phyloP scores from a whole-genome alignment of 306 rosid species.

The Medicago lupulina region DNA sequence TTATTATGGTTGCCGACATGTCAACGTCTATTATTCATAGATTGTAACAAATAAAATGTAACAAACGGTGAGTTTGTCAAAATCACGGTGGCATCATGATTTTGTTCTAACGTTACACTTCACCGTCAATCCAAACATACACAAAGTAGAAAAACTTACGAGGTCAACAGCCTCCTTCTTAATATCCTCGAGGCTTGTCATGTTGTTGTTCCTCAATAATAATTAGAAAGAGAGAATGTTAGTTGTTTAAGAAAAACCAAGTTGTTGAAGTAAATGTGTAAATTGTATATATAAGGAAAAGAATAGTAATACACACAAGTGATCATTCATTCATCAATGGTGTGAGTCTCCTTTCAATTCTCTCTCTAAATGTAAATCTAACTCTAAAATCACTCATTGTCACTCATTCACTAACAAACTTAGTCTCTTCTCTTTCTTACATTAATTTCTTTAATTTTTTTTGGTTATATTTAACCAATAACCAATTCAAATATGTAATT shows the following conservation, averaged over 20 bases:
- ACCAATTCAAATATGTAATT: constrained; percentile 2
- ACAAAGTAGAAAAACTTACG: constrained; percentile 46
- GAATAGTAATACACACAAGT: background rate
- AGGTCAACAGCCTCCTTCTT: constrained; percentile 83
- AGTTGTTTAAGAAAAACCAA: background rate
- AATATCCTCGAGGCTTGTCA: constrained; percentile 66
- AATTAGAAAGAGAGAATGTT: background rate
- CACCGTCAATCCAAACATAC: too few relatives aligned
- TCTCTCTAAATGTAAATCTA: background rate
- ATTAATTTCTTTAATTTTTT: background rate
- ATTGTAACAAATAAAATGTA: background rate
- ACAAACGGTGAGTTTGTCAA: background rate
- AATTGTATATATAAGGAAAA: background rate
- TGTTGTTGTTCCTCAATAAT: constrained; percentile 4
- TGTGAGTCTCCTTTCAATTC: constrained; percentile 22
- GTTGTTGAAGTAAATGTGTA: background rate
- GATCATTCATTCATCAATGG: background rate
- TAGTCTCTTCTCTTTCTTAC: background rate
- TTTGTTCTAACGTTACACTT: too few relatives aligned
- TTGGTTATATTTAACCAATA: background rate
- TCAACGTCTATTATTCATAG: too few relatives aligned
- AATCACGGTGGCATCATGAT: background rate
- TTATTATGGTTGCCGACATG: too few relatives aligned
- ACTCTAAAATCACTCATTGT: constrained; percentile 53
- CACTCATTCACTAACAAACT: constrained; percentile 47